Conservation (phyloP, 805 yeast genomes). For the Candida caryicola region DNA sequence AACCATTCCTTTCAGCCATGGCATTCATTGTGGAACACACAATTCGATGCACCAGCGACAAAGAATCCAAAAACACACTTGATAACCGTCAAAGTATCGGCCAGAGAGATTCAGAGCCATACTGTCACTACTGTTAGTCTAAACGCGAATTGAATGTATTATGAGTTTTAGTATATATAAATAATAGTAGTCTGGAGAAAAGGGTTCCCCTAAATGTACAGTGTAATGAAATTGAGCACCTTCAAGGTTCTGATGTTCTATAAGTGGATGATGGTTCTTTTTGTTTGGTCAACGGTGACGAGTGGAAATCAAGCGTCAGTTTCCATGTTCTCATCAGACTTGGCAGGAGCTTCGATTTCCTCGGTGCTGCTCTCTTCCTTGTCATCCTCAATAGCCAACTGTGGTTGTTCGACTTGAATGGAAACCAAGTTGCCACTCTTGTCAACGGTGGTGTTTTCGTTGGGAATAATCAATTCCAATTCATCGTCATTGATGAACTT, state of each 20-base stretch:
- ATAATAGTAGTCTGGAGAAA: background rate
- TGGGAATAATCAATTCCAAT: conserved; percentile 42
- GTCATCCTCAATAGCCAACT: conserved; percentile 4
- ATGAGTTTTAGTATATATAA: background rate
- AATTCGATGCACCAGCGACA: too few relatives aligned
- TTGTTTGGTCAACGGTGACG: background rate
- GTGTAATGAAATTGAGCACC: background rate
- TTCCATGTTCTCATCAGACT: conserved; percentile 6
- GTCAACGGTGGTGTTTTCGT: conserved; percentile 19
- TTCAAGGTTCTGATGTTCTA: conserved; percentile 1
- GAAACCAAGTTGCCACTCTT: conserved; percentile 22
- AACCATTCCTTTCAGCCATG: too few relatives aligned
- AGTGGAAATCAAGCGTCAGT: conserved; percentile 6
- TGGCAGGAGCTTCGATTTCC: conserved; percentile 8
- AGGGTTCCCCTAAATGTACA: background rate
- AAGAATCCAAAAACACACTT: too few relatives aligned
- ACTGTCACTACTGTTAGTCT: too few relatives aligned
- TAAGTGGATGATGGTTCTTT: conserved; percentile 1
- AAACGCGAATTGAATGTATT: background rate
- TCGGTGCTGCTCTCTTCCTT: conserved; percentile 11
- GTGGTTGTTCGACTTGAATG: conserved; percentile 20
- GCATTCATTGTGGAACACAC: too few relatives aligned
- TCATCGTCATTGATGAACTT: conserved; percentile 37
- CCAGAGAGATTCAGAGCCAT: too few relatives aligned
- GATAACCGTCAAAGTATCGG: too few relatives aligned